A percentile compares a stretch with the other conserved stretches of the same genome.
phyloP scores from a whole-genome alignment of 441 rosid genomes.

The Pelargonium citronellum region DNA sequence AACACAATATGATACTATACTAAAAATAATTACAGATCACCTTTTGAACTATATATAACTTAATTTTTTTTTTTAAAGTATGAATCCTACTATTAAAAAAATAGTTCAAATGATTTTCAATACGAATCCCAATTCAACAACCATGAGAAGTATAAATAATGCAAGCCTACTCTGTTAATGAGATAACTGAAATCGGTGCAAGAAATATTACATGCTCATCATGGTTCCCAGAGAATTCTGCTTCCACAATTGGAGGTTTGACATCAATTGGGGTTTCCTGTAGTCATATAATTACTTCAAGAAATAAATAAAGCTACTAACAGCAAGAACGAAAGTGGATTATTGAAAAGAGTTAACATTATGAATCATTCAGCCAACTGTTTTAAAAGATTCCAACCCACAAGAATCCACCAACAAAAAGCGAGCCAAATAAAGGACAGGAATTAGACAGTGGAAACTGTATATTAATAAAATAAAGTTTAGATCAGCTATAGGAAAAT shows the following conservation, averaged over 20 bases:
- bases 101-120: too few species aligned
- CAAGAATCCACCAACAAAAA: neutral
- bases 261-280: conserved; percentile 54
- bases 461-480: neutral
- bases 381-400: neutral
- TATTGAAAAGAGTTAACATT: neutral
- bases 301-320: conserved; percentile 15
- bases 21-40: too few species aligned
- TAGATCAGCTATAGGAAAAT: too few species aligned
- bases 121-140: too few species aligned
- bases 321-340: neutral
- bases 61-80: too few species aligned
- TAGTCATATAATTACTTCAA: conserved; percentile 19
- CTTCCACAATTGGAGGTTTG: conserved; percentile 48
- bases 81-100: too few species aligned
- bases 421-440: neutral
- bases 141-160: neutral
- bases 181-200: conserved; percentile 11
- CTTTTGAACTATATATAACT: too few species aligned
- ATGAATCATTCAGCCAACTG: neutral
- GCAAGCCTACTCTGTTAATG: neutral
- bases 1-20: too few species aligned
- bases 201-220: conserved; percentile 39
- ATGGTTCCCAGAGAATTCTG: conserved; percentile 35
- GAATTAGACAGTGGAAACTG: neutral